Percentiles rank a stretch among this genome's conserved stretches.
These are phyloP conservation scores for Colletotrichum tofieldiae DNA, from an alignment of 2,329 filamentous ascomycete species.

Conservation along the genomic window DNA sequence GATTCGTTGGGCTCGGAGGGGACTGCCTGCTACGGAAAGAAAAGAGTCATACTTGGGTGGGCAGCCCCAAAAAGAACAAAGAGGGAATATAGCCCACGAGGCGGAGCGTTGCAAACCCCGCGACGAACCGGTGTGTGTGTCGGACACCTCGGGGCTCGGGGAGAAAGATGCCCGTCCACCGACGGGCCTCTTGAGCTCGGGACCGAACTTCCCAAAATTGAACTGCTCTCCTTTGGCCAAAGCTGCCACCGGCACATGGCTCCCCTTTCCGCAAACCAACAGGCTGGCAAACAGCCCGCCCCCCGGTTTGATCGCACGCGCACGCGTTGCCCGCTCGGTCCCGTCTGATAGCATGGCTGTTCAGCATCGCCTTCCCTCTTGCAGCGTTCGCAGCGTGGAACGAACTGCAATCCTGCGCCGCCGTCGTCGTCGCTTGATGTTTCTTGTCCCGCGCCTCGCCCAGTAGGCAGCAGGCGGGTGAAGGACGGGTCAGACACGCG, in stretches of 20 bases:
- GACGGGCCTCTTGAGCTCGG: not conserved
- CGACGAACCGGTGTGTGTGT: not conserved
- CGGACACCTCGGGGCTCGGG: not conserved
- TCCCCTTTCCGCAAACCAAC: not conserved
- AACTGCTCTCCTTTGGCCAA: not conserved
- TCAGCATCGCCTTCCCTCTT: not conserved
- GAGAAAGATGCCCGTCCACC: not conserved
- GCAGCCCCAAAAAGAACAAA: not conserved
- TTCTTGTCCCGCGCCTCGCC: not conserved
- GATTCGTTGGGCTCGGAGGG: constrained; percentile 8
- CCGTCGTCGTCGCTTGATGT: not conserved
- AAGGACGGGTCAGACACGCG: not conserved
- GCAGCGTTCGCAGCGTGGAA: not conserved
- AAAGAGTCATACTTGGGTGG: not conserved
- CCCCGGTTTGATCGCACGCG: not conserved
- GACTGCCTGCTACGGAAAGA: not conserved
- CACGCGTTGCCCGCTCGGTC: not conserved
- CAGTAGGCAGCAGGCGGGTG: not conserved
- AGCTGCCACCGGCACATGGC: not conserved
- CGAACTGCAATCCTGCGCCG: not conserved
- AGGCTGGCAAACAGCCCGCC: not conserved
- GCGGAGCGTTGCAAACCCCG: not conserved
- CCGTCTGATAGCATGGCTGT: not conserved
- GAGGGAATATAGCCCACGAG: not conserved
- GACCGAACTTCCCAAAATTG: not conserved